A percentile compares a stretch with the other conserved stretches of the same genome.
Evolutionary conservation across 805 yeast species (phyloP).

Genomic region (Hanseniaspora pseudoguilliermondii): DNA sequence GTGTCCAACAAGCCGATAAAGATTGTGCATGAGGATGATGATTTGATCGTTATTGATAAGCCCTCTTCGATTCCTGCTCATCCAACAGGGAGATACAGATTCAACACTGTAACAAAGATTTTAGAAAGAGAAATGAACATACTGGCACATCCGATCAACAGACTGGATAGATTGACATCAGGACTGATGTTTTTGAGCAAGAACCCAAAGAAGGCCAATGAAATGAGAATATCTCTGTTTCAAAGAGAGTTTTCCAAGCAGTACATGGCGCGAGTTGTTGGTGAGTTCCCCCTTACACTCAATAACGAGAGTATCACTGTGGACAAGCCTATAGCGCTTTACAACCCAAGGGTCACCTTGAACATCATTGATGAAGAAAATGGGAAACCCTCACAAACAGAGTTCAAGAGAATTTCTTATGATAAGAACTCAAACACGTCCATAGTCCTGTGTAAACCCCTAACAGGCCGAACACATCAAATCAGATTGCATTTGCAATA

Average conservation of each 20-base stretch:
- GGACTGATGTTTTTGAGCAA: constrained; percentile 89
- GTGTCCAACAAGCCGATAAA: constrained; percentile 47
- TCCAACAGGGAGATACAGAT: constrained; percentile 78
- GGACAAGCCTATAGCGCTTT: constrained; percentile 54
- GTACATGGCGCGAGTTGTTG: constrained; percentile 78
- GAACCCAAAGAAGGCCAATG: constrained; percentile 64
- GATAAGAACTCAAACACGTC: constrained; percentile 37
- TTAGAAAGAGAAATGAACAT: constrained; percentile 57
- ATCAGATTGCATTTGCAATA: constrained; percentile 85
- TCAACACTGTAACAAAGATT: constrained; percentile 63
- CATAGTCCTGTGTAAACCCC: constrained; percentile 74
- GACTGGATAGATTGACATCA: constrained; percentile 81
- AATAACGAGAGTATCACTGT: constrained; percentile 35
- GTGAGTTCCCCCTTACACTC: constrained; percentile 55
- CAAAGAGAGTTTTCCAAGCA: constrained; percentile 67
- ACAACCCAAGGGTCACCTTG: constrained; percentile 61
- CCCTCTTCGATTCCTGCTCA: constrained; percentile 94
- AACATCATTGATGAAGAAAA: constrained; percentile 36
- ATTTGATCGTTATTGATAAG: constrained; percentile 72
- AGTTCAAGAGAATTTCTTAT: constrained; percentile 47
- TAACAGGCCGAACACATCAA: constrained; percentile 91
- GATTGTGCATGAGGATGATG: constrained; percentile 61
- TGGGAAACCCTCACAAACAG: constrained; percentile 59
- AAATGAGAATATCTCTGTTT: constrained; percentile 55
- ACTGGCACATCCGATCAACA: constrained; percentile 71